Conservation (phyloP, 768 basidiomycete species). For the Chalciporus piperatus region DNA sequence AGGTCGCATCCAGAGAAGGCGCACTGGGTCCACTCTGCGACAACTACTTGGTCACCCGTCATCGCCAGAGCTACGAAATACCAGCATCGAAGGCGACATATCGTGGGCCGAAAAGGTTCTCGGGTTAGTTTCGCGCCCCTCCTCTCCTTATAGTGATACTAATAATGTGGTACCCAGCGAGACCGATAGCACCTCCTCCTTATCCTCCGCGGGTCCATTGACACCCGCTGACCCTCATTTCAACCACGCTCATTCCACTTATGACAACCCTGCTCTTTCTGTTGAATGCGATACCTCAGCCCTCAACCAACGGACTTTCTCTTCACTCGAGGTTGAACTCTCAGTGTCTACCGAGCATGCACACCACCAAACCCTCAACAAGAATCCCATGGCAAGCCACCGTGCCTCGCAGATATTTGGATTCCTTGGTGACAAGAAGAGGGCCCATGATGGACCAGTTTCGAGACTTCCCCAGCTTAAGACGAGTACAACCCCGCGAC, state of each 20-base stretch:
- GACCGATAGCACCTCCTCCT: conserved; percentile 40
- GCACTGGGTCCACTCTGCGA: conserved; percentile 70
- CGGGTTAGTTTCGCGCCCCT: conserved; percentile 41
- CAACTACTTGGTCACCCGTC: conserved; percentile 63
- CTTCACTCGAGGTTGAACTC: conserved; percentile 74
- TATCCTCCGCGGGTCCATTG: conserved; percentile 48
- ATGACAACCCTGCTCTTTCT: conserved; percentile 38
- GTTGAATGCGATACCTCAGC: conserved; percentile 45
- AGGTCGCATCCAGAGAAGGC: conserved; percentile 52
- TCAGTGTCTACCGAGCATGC: conserved; percentile 48
- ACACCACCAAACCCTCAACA: conserved; percentile 16
- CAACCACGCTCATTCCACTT: conserved; percentile 38
- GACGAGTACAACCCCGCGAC: conserved; percentile 19
- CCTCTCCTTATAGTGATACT: conserved; percentile 2
- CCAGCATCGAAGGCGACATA: conserved; percentile 67
- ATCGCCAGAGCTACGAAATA: conserved; percentile 26
- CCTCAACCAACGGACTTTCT: conserved; percentile 44
- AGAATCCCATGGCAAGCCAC: conserved; percentile 51
- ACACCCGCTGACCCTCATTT: conserved; percentile 48
- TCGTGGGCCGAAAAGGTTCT: conserved; percentile 82
- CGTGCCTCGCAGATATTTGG: conserved; percentile 75
- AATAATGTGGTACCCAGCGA: conserved; percentile 35
- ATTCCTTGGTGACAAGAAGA: conserved; percentile 56
- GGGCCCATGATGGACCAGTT: conserved; percentile 35
- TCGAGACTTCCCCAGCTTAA: conserved; percentile 32